phyloP scores from a whole-genome alignment of 2,329 filamentous ascomycete genomes.

The Ceratocystiopsis sp. region DNA sequence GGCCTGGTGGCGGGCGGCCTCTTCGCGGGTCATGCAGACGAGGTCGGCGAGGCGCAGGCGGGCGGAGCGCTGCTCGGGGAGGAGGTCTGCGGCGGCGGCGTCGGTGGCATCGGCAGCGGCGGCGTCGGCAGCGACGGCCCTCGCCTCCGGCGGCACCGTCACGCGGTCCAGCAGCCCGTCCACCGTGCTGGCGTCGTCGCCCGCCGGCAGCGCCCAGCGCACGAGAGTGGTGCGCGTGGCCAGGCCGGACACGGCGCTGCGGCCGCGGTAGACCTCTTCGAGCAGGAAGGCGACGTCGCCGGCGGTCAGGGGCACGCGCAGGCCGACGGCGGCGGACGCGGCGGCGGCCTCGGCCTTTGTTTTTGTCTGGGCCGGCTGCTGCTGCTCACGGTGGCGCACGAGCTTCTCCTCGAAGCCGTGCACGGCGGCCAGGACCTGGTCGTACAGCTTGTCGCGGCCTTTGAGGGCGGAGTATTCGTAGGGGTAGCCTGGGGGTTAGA shows the following conservation, averaged over 20 bases:
- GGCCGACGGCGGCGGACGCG: constrained; percentile 40
- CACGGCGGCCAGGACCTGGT: constrained; percentile 57
- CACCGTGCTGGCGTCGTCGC: constrained; percentile 22
- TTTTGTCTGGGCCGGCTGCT: background rate
- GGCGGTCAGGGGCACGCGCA: constrained; percentile 62
- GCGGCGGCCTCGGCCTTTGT: constrained; percentile 15
- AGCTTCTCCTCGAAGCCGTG: constrained; percentile 68
- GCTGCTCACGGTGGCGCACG: constrained; percentile 23
- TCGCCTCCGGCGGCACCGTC: too few relatives aligned
- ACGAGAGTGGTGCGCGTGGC: constrained; percentile 63
- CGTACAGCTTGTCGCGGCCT: constrained; percentile 79
- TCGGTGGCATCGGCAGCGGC: too few relatives aligned
- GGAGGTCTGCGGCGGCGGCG: constrained; percentile 20
- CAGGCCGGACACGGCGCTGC: constrained; percentile 68
- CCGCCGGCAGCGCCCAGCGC: constrained; percentile 42
- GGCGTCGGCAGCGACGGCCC: constrained; percentile 36
- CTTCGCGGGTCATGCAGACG: constrained; percentile 87
- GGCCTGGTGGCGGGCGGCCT: constrained; percentile 64
- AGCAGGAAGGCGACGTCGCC: constrained; percentile 76
- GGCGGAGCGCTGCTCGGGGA: constrained; percentile 69
- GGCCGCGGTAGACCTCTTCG: constrained; percentile 75
- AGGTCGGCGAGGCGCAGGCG: constrained; percentile 51
- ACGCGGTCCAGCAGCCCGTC: constrained; percentile 18
- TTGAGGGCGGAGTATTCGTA: constrained; percentile 70
- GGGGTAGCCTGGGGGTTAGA: constrained; percentile 70